Evolutionary conservation across 805 yeast species (phyloP).

Genomic region (Barnettozyma sp.): DNA sequence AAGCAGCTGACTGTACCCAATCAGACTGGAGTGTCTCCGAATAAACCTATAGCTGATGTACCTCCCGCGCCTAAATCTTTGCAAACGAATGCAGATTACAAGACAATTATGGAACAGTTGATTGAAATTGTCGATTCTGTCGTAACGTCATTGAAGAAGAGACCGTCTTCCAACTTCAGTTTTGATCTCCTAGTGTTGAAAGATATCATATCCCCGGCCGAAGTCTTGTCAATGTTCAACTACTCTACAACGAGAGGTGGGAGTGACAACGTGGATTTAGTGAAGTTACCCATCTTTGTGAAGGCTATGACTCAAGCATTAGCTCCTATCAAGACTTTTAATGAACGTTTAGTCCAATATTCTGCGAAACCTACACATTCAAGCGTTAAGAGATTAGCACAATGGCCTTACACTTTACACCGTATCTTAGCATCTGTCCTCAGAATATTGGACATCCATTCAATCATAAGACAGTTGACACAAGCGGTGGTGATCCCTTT

Average conservation of each 20-base stretch:
- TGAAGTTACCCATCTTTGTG: conserved; percentile 24
- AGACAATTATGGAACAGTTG: conserved; percentile 3
- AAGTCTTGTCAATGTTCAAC: conserved; percentile 30
- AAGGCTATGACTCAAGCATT: conserved; percentile 23
- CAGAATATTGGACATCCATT: conserved; percentile 38
- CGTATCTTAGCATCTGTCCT: conserved; percentile 33
- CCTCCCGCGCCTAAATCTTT: too few relatives aligned
- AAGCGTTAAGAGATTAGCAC: conserved; percentile 27
- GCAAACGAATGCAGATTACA: not conserved
- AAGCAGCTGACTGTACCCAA: conserved; percentile 18
- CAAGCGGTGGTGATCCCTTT: conserved; percentile 35
- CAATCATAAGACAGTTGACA: conserved; percentile 35
- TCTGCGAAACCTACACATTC: conserved; percentile 18
- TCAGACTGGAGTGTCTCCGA: conserved; percentile 7
- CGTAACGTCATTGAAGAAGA: conserved; percentile 25
- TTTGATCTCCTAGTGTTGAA: conserved; percentile 25
- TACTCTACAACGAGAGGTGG: conserved; percentile 25
- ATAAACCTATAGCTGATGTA: not conserved
- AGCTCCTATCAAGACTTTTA: conserved; percentile 16
- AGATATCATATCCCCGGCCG: conserved; percentile 29
- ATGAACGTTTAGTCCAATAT: conserved; percentile 23
- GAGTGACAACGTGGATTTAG: conserved; percentile 23
- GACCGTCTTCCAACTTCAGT: conserved; percentile 14
- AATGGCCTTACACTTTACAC: conserved; percentile 38
- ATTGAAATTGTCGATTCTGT: conserved; percentile 25